Evolutionary conservation across 495 filamentous ascomycete genomes (phyloP), one percentile per base, ranked within the genome.

Genomic region (Schizothecium vesticola): DNA sequence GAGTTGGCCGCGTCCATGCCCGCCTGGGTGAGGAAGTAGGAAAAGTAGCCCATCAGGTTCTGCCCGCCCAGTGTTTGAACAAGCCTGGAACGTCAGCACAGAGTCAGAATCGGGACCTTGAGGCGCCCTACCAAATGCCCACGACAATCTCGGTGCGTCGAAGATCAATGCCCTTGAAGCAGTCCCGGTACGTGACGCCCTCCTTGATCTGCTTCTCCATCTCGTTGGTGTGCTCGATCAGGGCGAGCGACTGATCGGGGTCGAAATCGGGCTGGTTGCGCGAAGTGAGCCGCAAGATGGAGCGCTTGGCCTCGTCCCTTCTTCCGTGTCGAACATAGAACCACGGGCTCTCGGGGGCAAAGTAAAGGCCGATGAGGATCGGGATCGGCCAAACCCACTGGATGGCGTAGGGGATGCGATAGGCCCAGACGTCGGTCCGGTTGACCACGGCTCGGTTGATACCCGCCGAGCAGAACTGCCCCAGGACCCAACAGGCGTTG

Each of bases 271-370:
- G 55, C 16, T 69, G 13, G 31, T 25, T 12, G 23, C 55, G 22
- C 6, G 79, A 83, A 26, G 81, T 85, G 1, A 92, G 78, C 12
- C 89, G 85, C 22, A 78, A 71, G n/a, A 91, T 79, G 6, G 86
- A 78, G n/a, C 51, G 56, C 51, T 73, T 75, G 5, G 77, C 77
- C 22, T 82, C 76, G 67, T 88, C 87, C 24, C 81, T 76, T n/a
- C 81, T 80, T 6, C 84, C 86, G 25, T 83, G 83, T 3, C 89
- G 86, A 51, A 91, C 86, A 24, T 90, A 81, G 87, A 86, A 91
- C 89, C 89, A 92, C 0, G 90, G 90, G 2, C 84, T 87, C 73
- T 92, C 90, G 6, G 90, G 90, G 0, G 87, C 86, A 19, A 90
- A 78, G 58, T 80, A 79, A 23, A 85, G 82, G 12, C 83, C 86